These are phyloP conservation scores for Melampsora larici-populina DNA, from an alignment of 1,284 basidiomycete genomes.

Conservation along the genomic window DNA sequence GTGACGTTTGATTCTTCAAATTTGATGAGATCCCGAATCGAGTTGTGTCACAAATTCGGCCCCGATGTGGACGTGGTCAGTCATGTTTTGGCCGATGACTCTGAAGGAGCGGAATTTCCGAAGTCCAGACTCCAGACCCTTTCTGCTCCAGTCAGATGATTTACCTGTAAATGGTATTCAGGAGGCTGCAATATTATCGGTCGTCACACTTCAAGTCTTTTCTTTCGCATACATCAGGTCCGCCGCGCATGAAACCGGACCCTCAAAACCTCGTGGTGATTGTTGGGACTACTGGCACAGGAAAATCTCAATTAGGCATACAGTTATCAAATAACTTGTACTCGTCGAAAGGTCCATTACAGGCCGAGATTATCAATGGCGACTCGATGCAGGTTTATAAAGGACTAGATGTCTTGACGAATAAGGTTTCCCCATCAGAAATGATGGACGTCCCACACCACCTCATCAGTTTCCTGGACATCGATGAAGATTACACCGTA, in stretches of 20 bases:
- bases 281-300: slow-evolving; percentile 92
- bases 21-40: too few species aligned
- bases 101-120: too few species aligned
- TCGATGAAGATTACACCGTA: slow-evolving; percentile 74
- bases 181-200: neutral
- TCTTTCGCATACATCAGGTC: neutral
- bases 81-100: too few species aligned
- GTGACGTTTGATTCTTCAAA: too few species aligned
- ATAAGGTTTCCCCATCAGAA: slow-evolving; percentile 79
- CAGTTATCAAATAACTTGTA: slow-evolving; percentile 69
- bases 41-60: too few species aligned
- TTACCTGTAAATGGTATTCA: too few species aligned
- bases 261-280: slow-evolving; percentile 62
- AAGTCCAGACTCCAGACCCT: too few species aligned
- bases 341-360: slow-evolving; percentile 8
- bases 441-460: slow-evolving; percentile 79
- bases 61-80: too few species aligned
- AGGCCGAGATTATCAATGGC: slow-evolving; percentile 73
- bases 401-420: slow-evolving; percentile 92
- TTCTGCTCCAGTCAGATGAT: too few species aligned
- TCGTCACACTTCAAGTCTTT: neutral
- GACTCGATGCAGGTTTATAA: slow-evolving; percentile 97
- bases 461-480: slow-evolving; percentile 78
- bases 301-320: slow-evolving; percentile 89
- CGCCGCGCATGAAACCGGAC: neutral